phyloP scores from a whole-genome alignment of 164 flowering plant species.

The Malania oleifera region DNA sequence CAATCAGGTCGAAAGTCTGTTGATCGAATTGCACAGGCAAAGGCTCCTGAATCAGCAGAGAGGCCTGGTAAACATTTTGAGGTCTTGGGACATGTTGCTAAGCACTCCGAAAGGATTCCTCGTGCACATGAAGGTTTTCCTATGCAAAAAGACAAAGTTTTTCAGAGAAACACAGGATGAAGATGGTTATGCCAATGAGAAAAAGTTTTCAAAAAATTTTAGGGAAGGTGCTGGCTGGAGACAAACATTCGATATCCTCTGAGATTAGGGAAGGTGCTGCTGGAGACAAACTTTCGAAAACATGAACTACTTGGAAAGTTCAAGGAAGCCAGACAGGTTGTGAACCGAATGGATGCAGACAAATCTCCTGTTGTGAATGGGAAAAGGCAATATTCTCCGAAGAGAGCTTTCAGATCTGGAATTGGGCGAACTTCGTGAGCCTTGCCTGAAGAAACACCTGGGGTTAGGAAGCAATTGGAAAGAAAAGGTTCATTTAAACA shows the following conservation, averaged over 20 bases:
- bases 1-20: constrained; percentile 31
- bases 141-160: constrained; percentile 31
- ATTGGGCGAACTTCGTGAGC: constrained; percentile 91
- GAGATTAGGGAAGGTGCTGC: too few relatives aligned
- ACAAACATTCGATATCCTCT: constrained; percentile 22
- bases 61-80: constrained; percentile 35
- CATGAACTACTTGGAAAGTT: constrained; percentile 39
- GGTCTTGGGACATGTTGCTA: constrained; percentile 26
- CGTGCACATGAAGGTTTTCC: constrained; percentile 26
- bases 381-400: constrained; percentile 36
- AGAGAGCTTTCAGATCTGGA: constrained; percentile 92
- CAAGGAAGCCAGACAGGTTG: constrained; percentile 30
- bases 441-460: constrained; percentile 44
- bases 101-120: constrained; percentile 32
- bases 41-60: constrained; percentile 30
- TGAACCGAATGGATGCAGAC: constrained; percentile 24
- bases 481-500: constrained; percentile 60
- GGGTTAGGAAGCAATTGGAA: constrained; percentile 44
- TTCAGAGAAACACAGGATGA: constrained; percentile 37
- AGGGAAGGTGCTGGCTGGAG: constrained; percentile 37
- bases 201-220: constrained; percentile 28
- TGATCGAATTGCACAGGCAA: constrained; percentile 28
- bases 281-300: too few relatives aligned
- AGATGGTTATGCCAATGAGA: constrained; percentile 32
- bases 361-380: constrained; percentile 36